Conservation (phyloP, 495 filamentous ascomycete species). For the Penicillium canescens region DNA sequence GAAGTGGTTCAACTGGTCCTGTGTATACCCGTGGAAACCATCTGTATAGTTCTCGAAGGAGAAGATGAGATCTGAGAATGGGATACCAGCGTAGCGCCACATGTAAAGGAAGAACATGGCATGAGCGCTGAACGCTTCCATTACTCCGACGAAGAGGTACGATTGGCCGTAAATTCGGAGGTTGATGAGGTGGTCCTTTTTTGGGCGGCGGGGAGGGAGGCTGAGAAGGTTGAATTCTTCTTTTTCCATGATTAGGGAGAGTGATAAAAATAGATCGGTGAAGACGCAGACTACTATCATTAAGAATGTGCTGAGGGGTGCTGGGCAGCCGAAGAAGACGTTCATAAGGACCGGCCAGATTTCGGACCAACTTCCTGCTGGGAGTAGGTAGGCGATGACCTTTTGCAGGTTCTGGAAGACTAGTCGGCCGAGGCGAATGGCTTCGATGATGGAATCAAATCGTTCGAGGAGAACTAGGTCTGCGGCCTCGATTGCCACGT, state of each 20-base stretch:
- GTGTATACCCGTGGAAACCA: conserved; percentile 49
- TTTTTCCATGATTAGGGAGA: conserved; percentile 66
- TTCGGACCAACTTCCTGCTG: conserved; percentile 69
- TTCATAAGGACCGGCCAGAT: conserved; percentile 76
- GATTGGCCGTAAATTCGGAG: conserved; percentile 50
- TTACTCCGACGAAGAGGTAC: conserved; percentile 52
- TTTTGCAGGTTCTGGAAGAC: conserved; percentile 62
- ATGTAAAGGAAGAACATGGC: conserved; percentile 55
- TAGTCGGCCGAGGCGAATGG: conserved; percentile 58
- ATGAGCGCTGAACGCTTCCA: conserved; percentile 49
- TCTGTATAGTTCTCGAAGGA: conserved; percentile 46
- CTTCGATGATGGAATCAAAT: conserved; percentile 68
- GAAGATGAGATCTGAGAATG: conserved; percentile 44
- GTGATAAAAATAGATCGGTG: conserved; percentile 60
- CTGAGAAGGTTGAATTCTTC: conserved; percentile 70
- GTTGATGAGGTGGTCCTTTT: conserved; percentile 59
- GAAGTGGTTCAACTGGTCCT: conserved; percentile 41
- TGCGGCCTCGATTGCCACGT: conserved; percentile 76
- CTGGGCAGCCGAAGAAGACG: conserved; percentile 69
- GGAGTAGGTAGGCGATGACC: conserved; percentile 58
- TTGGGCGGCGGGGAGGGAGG: conserved; percentile 61
- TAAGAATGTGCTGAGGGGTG: conserved; percentile 65
- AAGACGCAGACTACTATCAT: conserved; percentile 76
- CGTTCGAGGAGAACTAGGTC: conserved; percentile 79
- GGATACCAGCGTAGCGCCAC: conserved; percentile 45